Percentiles rank a stretch among this genome's conserved stretches.
phyloP scores from a whole-genome alignment of 768 basidiomycete species.

The Lentinus brumalis region DNA sequence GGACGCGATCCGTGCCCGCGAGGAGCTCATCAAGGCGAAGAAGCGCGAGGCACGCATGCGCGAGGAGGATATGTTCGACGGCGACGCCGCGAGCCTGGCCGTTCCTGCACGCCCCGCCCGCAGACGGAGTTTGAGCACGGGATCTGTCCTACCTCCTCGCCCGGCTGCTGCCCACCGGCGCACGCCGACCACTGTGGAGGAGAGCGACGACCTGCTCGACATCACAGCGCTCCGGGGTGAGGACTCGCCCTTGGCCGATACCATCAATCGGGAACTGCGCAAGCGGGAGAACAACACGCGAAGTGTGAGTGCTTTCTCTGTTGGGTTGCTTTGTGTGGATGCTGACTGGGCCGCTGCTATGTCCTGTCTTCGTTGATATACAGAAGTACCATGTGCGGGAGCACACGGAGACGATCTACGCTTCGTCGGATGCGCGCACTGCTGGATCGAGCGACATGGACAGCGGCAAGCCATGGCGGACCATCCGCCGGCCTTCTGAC shows the following conservation, averaged over 20 bases:
- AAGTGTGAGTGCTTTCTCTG: slow-evolving; percentile 37
- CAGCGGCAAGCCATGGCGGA: slow-evolving; percentile 81
- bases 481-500: slow-evolving; percentile 87
- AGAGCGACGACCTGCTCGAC: slow-evolving; percentile 36
- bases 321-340: too few relatives aligned
- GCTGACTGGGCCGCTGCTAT: not conserved
- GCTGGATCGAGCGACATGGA: slow-evolving; percentile 81
- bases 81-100: slow-evolving; percentile 13
- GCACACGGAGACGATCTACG: slow-evolving; percentile 75
- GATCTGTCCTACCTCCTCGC: slow-evolving; percentile 39
- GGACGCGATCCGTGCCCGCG: slow-evolving; percentile 65
- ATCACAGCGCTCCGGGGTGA: slow-evolving; percentile 40
- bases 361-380: slow-evolving; percentile 5
- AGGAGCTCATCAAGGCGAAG: slow-evolving; percentile 72
- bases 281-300: slow-evolving; percentile 52
- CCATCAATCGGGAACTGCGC: slow-evolving; percentile 73
- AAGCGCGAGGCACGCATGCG: slow-evolving; percentile 60
- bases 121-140: slow-evolving; percentile 76
- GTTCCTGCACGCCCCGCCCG: slow-evolving; percentile 50
- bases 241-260: slow-evolving; percentile 62
- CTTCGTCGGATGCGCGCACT: slow-evolving; percentile 66
- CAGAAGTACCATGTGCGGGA: slow-evolving; percentile 85
- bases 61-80: slow-evolving; percentile 46
- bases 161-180: slow-evolving; percentile 24
- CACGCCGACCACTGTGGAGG: slow-evolving; percentile 26